These are phyloP conservation scores for Globisporangium polare DNA, from an alignment of 352 stramenopile genomes.

Conservation along the genomic window DNA sequence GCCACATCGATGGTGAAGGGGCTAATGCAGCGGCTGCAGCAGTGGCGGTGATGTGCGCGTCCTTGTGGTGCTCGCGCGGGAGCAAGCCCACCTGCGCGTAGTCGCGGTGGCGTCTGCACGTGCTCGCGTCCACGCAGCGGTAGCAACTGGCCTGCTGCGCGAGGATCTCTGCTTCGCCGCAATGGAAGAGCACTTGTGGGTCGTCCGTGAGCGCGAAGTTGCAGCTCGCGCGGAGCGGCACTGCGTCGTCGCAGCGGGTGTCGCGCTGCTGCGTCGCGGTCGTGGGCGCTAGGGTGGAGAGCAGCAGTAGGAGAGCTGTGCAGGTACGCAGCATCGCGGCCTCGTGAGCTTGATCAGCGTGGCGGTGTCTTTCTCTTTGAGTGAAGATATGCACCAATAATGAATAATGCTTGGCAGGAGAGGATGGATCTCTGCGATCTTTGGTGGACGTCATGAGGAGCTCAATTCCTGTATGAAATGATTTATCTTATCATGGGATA, in stretches of 20 bases:
- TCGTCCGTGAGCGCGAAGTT: conserved; percentile 7
- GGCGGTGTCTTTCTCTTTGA: background rate
- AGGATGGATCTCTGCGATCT: background rate
- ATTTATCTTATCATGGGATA: background rate
- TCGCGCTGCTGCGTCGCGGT: conserved; percentile 9
- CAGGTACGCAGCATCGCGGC: background rate
- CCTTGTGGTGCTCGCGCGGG: background rate
- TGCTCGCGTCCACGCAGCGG: conserved; percentile 32
- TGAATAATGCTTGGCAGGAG: background rate
- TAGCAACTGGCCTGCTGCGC: conserved; percentile 49
- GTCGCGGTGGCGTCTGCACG: conserved; percentile 18
- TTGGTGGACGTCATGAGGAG: background rate
- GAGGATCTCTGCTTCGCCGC: conserved; percentile 23
- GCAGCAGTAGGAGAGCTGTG: background rate
- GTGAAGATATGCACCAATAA: background rate
- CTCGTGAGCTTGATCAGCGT: background rate
- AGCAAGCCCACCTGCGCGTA: conserved; percentile 3
- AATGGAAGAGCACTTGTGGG: conserved; percentile 21
- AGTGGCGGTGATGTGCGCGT: conserved; percentile 9
- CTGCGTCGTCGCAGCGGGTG: conserved; percentile 35
- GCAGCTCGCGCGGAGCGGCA: conserved; percentile 5
- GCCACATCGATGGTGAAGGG: background rate
- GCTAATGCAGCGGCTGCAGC: background rate
- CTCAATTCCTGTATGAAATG: background rate
- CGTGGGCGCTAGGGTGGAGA: background rate